Base-by-base conservation (phyloP, 1,139 yeast genomes). In the Arxiozyma telluris region DNA sequence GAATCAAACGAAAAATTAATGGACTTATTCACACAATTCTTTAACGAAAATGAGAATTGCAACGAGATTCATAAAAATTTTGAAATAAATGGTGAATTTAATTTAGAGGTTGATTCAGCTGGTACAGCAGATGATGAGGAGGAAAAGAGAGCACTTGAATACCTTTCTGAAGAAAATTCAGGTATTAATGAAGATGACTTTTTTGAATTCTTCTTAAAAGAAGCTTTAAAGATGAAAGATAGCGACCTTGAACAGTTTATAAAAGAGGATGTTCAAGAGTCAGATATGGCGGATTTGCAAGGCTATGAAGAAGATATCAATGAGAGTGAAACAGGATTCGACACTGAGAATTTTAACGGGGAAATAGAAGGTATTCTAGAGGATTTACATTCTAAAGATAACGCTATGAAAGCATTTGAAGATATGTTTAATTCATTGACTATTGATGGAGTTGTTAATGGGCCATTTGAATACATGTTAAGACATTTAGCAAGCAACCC, bases 151-250 rank as follows among this genome's bases (percentile, higher is more conserved):
- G 65, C 67, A 1, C 59, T 57, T 47, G 57, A 61, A 42, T 68
- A 64, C 43, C 62, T 73, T 44, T 51, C 60, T 25, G 39, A 53
- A 4, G 67, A 70, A 55, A 71, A 71, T 46, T 67, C 73, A 6
- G 76, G 69, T 50, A 76, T 82, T 17, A 80, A 77, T 60, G 84
- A 80, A 56, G 88, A 83, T 62, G 87, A 82, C 61, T 81, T 82
- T 64, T 76, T 82, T 63, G 86, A 81, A 64, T 81, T 73, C 63
- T 78, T 82, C 63, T 68, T 80, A 41, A 74, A 74, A 53, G 78
- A 79, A 44, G 87, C 81, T 0, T 64, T 82, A 44, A 73, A 77
- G 4, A 41, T 60, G 51, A 55, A 63, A 25, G 25, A 52, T 25
- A 21, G n/a, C 15, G 50, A 49, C 20, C 20, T 49, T 12, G 50